These are phyloP conservation scores for Ophiostoma quercus DNA, from an alignment of 2,329 filamentous ascomycete species.

Conservation along the genomic window DNA sequence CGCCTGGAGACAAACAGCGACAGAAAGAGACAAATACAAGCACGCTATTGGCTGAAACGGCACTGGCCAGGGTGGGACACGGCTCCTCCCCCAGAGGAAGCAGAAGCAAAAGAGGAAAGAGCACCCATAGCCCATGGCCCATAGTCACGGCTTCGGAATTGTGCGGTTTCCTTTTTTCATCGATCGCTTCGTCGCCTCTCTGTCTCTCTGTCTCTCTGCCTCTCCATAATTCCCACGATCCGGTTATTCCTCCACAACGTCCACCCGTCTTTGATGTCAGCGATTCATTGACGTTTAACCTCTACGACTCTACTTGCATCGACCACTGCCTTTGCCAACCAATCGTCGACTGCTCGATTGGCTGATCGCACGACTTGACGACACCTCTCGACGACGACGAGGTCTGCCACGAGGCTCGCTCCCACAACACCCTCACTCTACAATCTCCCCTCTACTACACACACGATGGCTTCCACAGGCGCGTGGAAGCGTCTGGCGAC, in stretches of 20 bases:
- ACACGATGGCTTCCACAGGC: conserved; percentile 24
- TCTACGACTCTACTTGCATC: background rate
- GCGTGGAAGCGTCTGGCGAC: conserved; percentile 27
- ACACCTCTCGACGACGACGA: background rate
- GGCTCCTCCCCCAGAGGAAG: conserved; percentile 14
- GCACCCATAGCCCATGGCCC: background rate
- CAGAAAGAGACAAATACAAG: background rate
- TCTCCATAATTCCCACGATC: background rate
- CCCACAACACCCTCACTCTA: conserved; percentile 1
- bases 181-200: background rate
- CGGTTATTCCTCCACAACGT: background rate
- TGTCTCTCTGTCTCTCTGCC: conserved; percentile 4
- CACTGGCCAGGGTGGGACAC: background rate
- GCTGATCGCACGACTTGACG: conserved; percentile 8
- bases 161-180: conserved; percentile 27
- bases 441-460: conserved; percentile 1
- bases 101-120: background rate
- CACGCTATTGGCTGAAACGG: conserved; percentile 24
- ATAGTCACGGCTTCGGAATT: conserved; percentile 25
- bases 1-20: background rate
- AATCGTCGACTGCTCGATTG: background rate
- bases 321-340: background rate
- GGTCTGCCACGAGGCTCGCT: conserved; percentile 11
- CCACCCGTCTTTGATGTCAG: background rate
- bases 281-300: background rate